Evolutionary conservation across 2,329 filamentous ascomycete genomes (phyloP).

Genomic region (Fusarium sp.): DNA sequence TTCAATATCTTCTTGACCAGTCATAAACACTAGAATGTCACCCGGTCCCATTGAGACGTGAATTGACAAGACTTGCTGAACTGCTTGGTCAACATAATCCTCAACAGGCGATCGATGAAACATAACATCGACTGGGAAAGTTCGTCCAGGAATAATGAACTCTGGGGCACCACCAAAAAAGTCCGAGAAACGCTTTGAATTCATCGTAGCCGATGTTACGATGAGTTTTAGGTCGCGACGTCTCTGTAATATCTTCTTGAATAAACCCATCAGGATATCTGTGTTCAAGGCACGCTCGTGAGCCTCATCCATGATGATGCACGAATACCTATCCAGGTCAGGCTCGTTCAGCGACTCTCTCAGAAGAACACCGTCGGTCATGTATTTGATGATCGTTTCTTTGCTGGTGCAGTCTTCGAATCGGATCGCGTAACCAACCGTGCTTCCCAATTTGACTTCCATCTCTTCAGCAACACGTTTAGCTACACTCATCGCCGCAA

Average conservation of each 20-base stretch:
- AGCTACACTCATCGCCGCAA: slow-evolving; percentile 98
- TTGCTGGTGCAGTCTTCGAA: slow-evolving; percentile 99
- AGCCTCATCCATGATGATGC: slow-evolving; percentile 99
- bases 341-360: slow-evolving; percentile 93
- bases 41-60: slow-evolving; percentile 94
- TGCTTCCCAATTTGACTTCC: slow-evolving; percentile 88
- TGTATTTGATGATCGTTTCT: slow-evolving; percentile 97
- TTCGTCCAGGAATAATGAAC: slow-evolving; percentile 94
- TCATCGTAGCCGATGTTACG: slow-evolving; percentile 99
- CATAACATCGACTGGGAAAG: slow-evolving; percentile 97
- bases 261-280: slow-evolving; percentile 95
- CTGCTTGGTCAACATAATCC: slow-evolving; percentile 96
- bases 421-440: slow-evolving; percentile 96
- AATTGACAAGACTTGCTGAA: slow-evolving; percentile 94
- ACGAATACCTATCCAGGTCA: slow-evolving; percentile 95
- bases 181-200: slow-evolving; percentile 92
- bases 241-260: slow-evolving; percentile 95
- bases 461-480: slow-evolving; percentile 99
- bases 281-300: slow-evolving; percentile 97
- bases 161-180: slow-evolving; percentile 98
- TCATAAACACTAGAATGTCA: slow-evolving; percentile 99
- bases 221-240: slow-evolving; percentile 94
- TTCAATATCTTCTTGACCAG: slow-evolving; percentile 98
- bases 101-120: slow-evolving; percentile 95
- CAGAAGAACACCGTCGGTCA: slow-evolving; percentile 96